Evolutionary conservation across 2,329 filamentous ascomycete genomes (phyloP).

Genomic region (Lasiodiplodia hormozganensis): DNA sequence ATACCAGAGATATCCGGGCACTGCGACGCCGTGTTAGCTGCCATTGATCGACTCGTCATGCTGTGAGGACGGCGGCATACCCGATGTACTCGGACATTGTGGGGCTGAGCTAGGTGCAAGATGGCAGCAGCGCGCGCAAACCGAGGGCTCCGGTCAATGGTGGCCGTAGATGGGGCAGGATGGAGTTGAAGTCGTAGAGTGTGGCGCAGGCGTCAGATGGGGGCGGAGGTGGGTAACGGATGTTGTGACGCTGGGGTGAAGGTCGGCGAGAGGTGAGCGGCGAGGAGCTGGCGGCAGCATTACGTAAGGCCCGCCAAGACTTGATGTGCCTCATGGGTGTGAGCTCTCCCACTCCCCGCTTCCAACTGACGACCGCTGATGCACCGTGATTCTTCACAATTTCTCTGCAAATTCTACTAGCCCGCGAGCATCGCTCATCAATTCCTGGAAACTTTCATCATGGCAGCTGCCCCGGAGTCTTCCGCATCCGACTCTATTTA

Average conservation of each 20-base stretch:
- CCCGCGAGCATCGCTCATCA: too few relatives aligned
- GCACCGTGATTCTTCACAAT: not conserved
- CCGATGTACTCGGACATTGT: conserved; percentile 68
- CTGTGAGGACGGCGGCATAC: conserved; percentile 51
- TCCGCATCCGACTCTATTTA: conserved; percentile 46
- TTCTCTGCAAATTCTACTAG: not conserved
- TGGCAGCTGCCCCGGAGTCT: conserved; percentile 2
- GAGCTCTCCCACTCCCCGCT: conserved; percentile 8
- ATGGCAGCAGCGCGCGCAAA: conserved; percentile 12
- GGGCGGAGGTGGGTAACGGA: conserved; percentile 1
- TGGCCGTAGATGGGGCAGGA: conserved; percentile 37
- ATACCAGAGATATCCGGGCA: conserved; percentile 94
- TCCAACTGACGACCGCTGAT: not conserved
- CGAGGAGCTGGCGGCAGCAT: conserved; percentile 17
- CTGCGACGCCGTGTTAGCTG: conserved; percentile 57
- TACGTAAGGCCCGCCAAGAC: conserved; percentile 24
- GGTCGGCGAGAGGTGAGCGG: conserved; percentile 22
- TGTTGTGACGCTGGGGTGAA: conserved; percentile 24
- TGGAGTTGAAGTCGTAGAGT: conserved; percentile 4
- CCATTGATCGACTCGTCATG: conserved; percentile 39
- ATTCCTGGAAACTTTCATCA: not conserved
- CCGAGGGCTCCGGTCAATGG: conserved; percentile 30
- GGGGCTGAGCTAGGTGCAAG: conserved; percentile 31
- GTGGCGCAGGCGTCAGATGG: conserved; percentile 10
- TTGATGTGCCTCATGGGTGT: conserved; percentile 23